phyloP scores from a whole-genome alignment of 208 protist genomes.

The Spongospora subterranea region DNA sequence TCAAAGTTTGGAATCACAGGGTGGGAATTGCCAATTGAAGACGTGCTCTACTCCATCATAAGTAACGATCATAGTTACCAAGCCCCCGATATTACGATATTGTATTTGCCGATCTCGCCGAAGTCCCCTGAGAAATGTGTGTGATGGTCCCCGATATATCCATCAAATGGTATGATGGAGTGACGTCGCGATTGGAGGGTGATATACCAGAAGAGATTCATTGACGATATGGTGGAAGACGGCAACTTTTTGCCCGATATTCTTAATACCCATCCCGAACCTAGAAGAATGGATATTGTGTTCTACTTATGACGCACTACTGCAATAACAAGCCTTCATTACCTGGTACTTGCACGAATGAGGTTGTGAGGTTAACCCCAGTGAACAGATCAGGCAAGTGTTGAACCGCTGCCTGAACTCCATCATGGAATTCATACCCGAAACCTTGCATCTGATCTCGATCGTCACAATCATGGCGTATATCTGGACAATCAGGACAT shows the following conservation, averaged over 20 bases:
- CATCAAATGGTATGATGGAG: background rate
- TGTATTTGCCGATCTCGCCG: conserved; percentile 2
- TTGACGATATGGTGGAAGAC: background rate
- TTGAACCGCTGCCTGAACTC: background rate
- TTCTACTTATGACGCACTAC: background rate
- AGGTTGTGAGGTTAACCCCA: background rate
- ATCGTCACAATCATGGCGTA: conserved; percentile 57
- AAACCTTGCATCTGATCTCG: conserved; percentile 53
- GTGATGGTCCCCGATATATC: background rate
- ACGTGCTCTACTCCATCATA: background rate
- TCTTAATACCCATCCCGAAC: conserved; percentile 10
- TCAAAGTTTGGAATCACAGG: background rate
- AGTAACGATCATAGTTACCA: background rate
- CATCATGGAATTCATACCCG: conserved; percentile 33
- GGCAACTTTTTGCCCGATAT: background rate
- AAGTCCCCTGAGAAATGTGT: background rate
- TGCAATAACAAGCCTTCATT: background rate
- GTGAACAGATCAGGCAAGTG: conserved; percentile 17
- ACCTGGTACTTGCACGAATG: background rate
- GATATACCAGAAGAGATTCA: conserved; percentile 39
- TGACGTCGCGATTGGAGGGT: background rate
- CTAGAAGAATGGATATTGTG: background rate
- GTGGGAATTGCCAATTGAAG: conserved; percentile 32
- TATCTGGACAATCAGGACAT: background rate
- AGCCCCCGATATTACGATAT: background rate